Base-by-base conservation (phyloP, 2,329 filamentous ascomycete genomes). In the Parastagonospora nodorum region DNA sequence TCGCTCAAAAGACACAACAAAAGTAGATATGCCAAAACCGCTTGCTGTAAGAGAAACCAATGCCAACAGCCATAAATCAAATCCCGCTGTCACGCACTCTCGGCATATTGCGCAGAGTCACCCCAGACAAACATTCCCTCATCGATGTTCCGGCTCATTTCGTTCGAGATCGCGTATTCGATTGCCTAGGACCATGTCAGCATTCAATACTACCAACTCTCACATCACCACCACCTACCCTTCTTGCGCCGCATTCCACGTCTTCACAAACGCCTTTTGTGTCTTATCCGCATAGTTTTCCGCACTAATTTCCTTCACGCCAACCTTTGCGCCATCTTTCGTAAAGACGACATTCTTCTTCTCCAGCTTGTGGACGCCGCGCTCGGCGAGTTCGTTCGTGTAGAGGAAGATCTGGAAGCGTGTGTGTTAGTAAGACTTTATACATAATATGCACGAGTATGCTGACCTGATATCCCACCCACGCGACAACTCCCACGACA, bases 281-380 rank as follows among this genome's bases (percentile, higher is more conserved):
- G 88, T 91, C 64, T 79, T 80, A 63, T 92, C 89, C 64, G 89
- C 84, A 68, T 90, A 90, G 41, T 82, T 83, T 75, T 92, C 89
- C 46, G 83, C 81, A 58, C 82, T 80, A 42, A 88, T 74, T 53
- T 90, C 80, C 74, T 87, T 88, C 54, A 92, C 82, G 42, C 86
- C 86, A 38, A 92, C 87, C 64, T 84, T 83, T 53, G 89, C 75
- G 48, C 89, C 89, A 49, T 91, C 88, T 70, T 89, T 90, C 33
- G 86, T 87, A 73, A 91, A 88, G 35, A 85, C 79, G 49, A 92
- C 83, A 69, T 92, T 88, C 77, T 88, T 89, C 76, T 84, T 84
- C 71, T 87, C 85, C 83, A 92, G 88, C 67, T 84, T 84, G 73
- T 87, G 80, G 42, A 82, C 83, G 40, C 88, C 87, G 51, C 83